phyloP scores from a whole-genome alignment of 2,329 filamentous ascomycete genomes.

The Proliferodiscus dingleyae region DNA sequence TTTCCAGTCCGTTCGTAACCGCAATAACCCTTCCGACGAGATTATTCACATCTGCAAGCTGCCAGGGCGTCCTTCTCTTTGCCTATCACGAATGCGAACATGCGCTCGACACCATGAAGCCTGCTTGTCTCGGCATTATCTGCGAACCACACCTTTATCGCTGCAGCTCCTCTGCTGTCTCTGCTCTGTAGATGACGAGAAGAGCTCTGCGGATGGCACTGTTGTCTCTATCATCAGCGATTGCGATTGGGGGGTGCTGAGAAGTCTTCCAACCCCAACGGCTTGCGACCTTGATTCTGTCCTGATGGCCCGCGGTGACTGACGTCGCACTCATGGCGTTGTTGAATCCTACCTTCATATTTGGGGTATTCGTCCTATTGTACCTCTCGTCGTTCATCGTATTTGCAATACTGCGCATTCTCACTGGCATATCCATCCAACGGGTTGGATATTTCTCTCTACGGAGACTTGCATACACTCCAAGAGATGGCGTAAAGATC shows the following conservation, averaged over 20 bases:
- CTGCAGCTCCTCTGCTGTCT: background rate
- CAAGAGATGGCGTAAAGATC: slow-evolving; percentile 81
- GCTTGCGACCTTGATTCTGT: background rate
- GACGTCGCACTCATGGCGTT: slow-evolving; percentile 49
- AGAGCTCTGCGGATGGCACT: slow-evolving; percentile 14
- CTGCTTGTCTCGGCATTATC: background rate
- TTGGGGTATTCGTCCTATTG: slow-evolving; percentile 77
- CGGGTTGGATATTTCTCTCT: slow-evolving; percentile 89
- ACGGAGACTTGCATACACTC: slow-evolving; percentile 83
- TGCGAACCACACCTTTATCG: background rate
- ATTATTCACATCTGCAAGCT: too few species aligned
- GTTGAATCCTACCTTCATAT: slow-evolving; percentile 72
- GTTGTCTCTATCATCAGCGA: slow-evolving; percentile 4
- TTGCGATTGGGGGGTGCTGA: slow-evolving; percentile 5
- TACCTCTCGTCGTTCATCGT: slow-evolving; percentile 91
- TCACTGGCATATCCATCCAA: slow-evolving; percentile 93
- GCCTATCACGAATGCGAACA: too few species aligned
- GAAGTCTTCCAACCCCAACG: background rate
- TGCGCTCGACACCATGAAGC: too few species aligned
- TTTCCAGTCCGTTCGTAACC: too few species aligned
- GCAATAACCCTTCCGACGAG: too few species aligned
- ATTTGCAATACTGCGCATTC: slow-evolving; percentile 86
- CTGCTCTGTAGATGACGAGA: background rate
- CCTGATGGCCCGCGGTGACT: slow-evolving; percentile 20
- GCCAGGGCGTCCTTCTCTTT: too few species aligned